A percentile compares a stretch with the other conserved stretches of the same genome.
These are phyloP conservation scores for Suillus cothurnatus DNA, from an alignment of 768 basidiomycete species.

Conservation along the genomic window DNA sequence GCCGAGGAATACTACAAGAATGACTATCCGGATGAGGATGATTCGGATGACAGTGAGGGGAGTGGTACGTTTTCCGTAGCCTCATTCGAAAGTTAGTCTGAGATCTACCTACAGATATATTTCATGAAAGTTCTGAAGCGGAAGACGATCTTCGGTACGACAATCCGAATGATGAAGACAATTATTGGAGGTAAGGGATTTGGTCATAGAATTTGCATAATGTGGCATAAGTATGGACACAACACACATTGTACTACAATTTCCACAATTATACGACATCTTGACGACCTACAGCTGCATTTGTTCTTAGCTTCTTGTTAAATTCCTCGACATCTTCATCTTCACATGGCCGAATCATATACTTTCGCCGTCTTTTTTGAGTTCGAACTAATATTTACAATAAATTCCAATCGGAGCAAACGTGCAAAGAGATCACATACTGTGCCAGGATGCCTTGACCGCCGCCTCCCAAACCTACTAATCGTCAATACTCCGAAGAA, in stretches of 20 bases:
- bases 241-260: conserved; percentile 18
- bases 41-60: conserved; percentile 40
- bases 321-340: conserved; percentile 5
- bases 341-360: neutral
- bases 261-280: conserved; percentile 23
- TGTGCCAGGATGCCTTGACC: neutral
- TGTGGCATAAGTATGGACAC: conserved; percentile 8
- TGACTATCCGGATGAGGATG: conserved; percentile 79
- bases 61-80: conserved; percentile 33
- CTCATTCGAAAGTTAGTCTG: conserved; percentile 9
- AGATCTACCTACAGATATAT: conserved; percentile 47
- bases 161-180: conserved; percentile 33
- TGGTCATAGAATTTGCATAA: conserved; percentile 15
- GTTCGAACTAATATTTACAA: conserved; percentile 23
- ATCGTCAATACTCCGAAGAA: conserved; percentile 43
- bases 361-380: conserved; percentile 18
- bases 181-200: conserved; percentile 34
- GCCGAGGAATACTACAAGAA: conserved; percentile 86
- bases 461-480: conserved; percentile 18
- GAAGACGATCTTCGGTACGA: conserved; percentile 40
- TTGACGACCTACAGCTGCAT: conserved; percentile 13
- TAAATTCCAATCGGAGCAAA: neutral
- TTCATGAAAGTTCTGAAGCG: conserved; percentile 55
- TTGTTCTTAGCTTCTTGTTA: conserved; percentile 21
- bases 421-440: conserved; percentile 17